These are phyloP conservation scores for Monosporascus sp. DNA, from an alignment of 2,329 filamentous ascomycete species.

Conservation along the genomic window DNA sequence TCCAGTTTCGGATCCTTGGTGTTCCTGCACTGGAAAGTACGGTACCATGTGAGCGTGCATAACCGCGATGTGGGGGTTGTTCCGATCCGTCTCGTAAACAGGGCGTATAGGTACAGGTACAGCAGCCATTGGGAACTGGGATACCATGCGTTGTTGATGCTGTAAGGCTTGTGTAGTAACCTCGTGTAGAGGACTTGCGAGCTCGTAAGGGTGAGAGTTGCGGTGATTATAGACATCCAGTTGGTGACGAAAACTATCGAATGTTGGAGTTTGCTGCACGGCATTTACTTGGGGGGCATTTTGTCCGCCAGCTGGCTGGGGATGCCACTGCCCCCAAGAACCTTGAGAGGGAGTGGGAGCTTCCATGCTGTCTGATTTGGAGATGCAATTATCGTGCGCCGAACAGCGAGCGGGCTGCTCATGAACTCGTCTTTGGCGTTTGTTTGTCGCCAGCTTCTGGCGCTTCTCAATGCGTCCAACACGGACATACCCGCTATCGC, in stretches of 20 bases:
- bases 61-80: slow-evolving; percentile 56
- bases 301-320: slow-evolving; percentile 34
- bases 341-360: slow-evolving; percentile 54
- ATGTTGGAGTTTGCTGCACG: slow-evolving; percentile 49
- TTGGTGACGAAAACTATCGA: slow-evolving; percentile 48
- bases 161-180: slow-evolving; percentile 37
- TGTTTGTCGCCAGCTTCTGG: slow-evolving; percentile 51
- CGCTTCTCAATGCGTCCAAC: slow-evolving; percentile 2
- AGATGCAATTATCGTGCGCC: slow-evolving; percentile 50
- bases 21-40: slow-evolving; percentile 48
- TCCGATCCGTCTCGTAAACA: slow-evolving; percentile 57
- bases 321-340: slow-evolving; percentile 45
- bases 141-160: slow-evolving; percentile 41
- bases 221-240: slow-evolving; percentile 40
- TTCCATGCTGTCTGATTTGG: slow-evolving; percentile 53
- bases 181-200: slow-evolving; percentile 37
- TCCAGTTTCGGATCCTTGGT: slow-evolving; percentile 39
- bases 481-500: slow-evolving; percentile 50
- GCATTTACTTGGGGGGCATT: slow-evolving; percentile 31
- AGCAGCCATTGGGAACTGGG: slow-evolving; percentile 44
- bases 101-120: slow-evolving; percentile 39
- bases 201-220: slow-evolving; percentile 42
- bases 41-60: slow-evolving; percentile 49
- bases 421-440: slow-evolving; percentile 58
- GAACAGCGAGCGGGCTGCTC: slow-evolving; percentile 52